Base-by-base conservation (phyloP, 1,284 basidiomycete species). In the Ceratobasidium sp. region DNA sequence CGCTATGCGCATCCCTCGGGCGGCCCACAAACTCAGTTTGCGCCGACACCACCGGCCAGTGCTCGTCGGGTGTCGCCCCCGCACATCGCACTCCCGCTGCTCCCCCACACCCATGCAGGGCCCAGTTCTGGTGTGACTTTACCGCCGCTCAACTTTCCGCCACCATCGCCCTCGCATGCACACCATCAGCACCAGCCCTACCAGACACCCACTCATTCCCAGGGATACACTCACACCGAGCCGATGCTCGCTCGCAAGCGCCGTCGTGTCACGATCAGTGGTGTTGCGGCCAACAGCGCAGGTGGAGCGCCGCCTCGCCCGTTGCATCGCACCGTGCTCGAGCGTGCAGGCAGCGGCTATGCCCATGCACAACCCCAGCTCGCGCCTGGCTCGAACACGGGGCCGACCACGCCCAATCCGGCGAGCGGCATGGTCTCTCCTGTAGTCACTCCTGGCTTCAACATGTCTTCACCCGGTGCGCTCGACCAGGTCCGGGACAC, bases 191-290 rank as follows among this genome's bases (percentile, higher is more conserved):
- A 57, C 28, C 26, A 9, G 4, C 53, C 28, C 6, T 57, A 57
- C 18, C 30, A 32, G 30, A 16, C 53, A 4, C 28, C 53, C 6
- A 36, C n/a, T n/a, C n/a, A 36, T 21, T 34, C 34, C 5, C 53
- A 57, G 34, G 53, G 53, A 4, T 36, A 57, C 53, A 57, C 53
- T 12, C 34, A 60, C 21, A 26, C 21, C 2, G 58, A 60, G 32
- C 58, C 58, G 4, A 26, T 41, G 58, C 60, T 62, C 43, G 62
- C 62, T 48, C 62, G 62, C 62, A 65, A 65, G 62, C 62, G 62
- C 62, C 62, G 62, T 16, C 62, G 62, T 21, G 62, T 65, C 8
- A 65, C 62, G 28, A 65, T 65, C 48, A 65, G 62, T 32, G 62
- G 62, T n/a, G 62, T 53, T 12, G 62, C 62, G 12, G 62, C 30